Conservation (phyloP, 345 rosid genomes). For the Salix arbutifolia region DNA sequence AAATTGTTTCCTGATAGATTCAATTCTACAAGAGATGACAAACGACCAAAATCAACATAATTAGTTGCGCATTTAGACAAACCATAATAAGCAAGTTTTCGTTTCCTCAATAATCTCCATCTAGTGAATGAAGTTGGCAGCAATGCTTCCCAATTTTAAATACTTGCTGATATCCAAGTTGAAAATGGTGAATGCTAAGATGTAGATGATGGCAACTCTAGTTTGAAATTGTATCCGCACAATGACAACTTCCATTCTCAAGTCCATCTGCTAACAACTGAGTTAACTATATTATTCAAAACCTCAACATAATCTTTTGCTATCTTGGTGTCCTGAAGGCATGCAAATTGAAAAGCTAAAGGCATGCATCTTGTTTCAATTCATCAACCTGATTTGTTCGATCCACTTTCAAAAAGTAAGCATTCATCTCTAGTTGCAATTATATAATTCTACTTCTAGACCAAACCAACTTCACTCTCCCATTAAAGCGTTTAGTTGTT, state of each 20-base stretch:
- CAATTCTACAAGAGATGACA: not conserved
- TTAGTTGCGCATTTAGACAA: too few relatives aligned
- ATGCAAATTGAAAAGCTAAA: slow-evolving; percentile 1
- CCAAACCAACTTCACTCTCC: slow-evolving; percentile 1
- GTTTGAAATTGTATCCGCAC: too few relatives aligned
- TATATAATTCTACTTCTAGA: slow-evolving; percentile 4
- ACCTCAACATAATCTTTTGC: not conserved
- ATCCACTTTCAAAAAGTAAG: not conserved
- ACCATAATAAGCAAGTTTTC: too few relatives aligned
- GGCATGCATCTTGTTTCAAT: not conserved
- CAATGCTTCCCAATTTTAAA: too few relatives aligned
- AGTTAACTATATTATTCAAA: not conserved
- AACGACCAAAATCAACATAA: not conserved
- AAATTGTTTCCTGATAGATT: not conserved
- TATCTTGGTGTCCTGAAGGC: slow-evolving; percentile 4
- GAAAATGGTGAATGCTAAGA: too few relatives aligned
- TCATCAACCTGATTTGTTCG: not conserved
- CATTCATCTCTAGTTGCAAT: slow-evolving; percentile 1
- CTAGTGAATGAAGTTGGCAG: too few relatives aligned
- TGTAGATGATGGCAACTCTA: too few relatives aligned
- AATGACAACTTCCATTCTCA: too few relatives aligned
- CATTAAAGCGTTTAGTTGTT: not conserved
- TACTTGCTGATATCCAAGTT: too few relatives aligned
- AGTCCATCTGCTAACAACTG: too few relatives aligned
- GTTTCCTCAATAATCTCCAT: too few relatives aligned